Percentiles rank a stretch among this genome's conserved stretches.
phyloP scores from a whole-genome alignment of 78 protist species.

The Guillardia theta region DNA sequence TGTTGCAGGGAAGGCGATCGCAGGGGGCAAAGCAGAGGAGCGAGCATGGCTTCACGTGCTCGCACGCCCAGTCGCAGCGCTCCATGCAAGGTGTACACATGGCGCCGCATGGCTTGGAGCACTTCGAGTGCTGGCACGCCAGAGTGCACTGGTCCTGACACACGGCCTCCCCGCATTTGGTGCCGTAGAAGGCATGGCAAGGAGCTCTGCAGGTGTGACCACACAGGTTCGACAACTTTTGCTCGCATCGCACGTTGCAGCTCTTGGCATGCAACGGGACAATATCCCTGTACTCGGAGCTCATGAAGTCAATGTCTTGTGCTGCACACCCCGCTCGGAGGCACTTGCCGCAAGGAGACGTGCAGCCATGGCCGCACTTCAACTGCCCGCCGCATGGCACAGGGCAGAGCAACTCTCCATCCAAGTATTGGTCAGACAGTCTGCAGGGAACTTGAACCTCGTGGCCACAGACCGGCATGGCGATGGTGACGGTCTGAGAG shows the following conservation, averaged over 20 bases:
- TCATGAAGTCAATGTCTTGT: background rate
- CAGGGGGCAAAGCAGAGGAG: slow-evolving; percentile 59
- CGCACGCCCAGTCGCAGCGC: slow-evolving; percentile 50
- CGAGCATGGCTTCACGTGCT: slow-evolving; percentile 52
- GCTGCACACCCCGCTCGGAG: background rate
- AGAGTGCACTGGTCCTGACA: background rate
- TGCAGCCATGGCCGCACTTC: slow-evolving; percentile 42
- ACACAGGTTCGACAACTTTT: background rate
- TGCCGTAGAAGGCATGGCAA: background rate
- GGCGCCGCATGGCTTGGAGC: slow-evolving; percentile 13
- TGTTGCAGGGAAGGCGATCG: slow-evolving; percentile 40
- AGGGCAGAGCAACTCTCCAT: background rate
- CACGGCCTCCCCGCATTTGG: background rate
- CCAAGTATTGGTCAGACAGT: background rate
- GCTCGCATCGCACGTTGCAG: too few species aligned
- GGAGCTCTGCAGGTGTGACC: slow-evolving; percentile 29
- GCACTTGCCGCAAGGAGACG: background rate
- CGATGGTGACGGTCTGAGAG: background rate
- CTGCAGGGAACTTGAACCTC: background rate
- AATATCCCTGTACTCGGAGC: too few species aligned
- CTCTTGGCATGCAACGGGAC: too few species aligned
- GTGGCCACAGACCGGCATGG: background rate
- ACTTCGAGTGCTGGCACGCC: slow-evolving; percentile 7
- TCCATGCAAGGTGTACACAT: slow-evolving; percentile 58
- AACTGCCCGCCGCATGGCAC: background rate